These are phyloP conservation scores for Stagonosporopsis vannaccii DNA, from an alignment of 2,329 filamentous ascomycete species.

Conservation along the genomic window DNA sequence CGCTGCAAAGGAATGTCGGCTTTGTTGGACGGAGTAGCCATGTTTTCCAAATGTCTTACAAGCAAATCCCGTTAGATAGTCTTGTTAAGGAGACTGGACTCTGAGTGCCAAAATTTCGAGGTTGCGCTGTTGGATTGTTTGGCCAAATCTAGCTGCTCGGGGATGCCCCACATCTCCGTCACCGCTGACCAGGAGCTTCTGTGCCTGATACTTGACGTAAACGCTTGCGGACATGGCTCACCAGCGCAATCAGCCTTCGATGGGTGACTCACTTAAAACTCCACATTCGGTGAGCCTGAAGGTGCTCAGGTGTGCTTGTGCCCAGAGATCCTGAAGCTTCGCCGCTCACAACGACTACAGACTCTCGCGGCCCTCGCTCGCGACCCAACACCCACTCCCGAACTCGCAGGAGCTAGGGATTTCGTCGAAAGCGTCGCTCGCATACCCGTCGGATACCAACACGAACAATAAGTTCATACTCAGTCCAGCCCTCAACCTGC, in stretches of 20 bases:
- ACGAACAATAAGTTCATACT: constrained; percentile 63
- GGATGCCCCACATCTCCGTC: constrained; percentile 20
- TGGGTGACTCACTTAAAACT: constrained; percentile 48
- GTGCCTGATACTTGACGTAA: constrained; percentile 14
- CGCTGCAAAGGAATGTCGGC: constrained; percentile 49
- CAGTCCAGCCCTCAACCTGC: constrained; percentile 75
- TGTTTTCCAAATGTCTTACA: neutral
- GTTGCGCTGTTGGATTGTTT: constrained; percentile 5
- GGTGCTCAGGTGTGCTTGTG: constrained; percentile 74
- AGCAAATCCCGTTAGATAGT: neutral
- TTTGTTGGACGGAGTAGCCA: constrained; percentile 16
- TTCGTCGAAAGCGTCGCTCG: constrained; percentile 68
- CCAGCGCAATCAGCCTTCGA: constrained; percentile 46
- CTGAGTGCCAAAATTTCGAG: constrained; percentile 8
- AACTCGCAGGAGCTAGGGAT: constrained; percentile 60
- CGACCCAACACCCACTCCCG: constrained; percentile 71
- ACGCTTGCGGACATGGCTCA: constrained; percentile 44
- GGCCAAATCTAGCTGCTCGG: constrained; percentile 1
- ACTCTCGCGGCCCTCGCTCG: constrained; percentile 81
- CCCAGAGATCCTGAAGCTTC: constrained; percentile 54
- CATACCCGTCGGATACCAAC: constrained; percentile 66
- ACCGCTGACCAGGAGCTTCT: constrained; percentile 2
- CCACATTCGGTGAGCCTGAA: constrained; percentile 88
- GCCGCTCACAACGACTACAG: constrained; percentile 54
- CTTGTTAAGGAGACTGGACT: neutral